Percentiles rank a stretch among this genome's conserved stretches.
These are phyloP conservation scores for Gaeumannomyces tritici DNA, from an alignment of 2,329 filamentous ascomycete species.

Conservation along the genomic window DNA sequence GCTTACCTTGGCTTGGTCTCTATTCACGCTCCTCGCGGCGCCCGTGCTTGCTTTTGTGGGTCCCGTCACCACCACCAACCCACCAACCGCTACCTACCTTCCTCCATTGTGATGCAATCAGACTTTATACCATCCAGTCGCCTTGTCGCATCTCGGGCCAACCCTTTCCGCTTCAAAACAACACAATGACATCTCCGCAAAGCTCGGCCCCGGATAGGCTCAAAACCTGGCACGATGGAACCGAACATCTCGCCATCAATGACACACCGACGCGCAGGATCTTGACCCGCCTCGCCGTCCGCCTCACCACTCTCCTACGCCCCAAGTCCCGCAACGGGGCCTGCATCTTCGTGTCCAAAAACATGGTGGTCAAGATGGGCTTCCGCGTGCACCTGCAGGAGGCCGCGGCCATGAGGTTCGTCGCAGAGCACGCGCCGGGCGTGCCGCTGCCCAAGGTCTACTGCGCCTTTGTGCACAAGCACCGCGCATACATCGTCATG, in stretches of 20 bases:
- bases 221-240: background rate
- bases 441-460: slow-evolving; percentile 35
- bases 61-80: no score
- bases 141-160: no score
- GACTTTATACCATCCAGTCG: no score
- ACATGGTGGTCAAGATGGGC: background rate
- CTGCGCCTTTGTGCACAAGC: slow-evolving; percentile 29
- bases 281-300: background rate
- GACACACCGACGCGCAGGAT: background rate
- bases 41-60: no score
- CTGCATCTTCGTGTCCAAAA: background rate
- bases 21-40: no score
- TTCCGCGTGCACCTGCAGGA: background rate
- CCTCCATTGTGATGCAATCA: no score
- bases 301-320: background rate
- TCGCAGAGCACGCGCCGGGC: slow-evolving; percentile 25
- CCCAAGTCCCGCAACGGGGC: background rate
- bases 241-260: background rate
- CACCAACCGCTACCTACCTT: no score
- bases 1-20: no score
- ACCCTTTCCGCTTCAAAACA: no score
- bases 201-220: no score
- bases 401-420: slow-evolving; percentile 21
- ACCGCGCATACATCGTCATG: slow-evolving; percentile 36
- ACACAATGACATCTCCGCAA: no score